Evolutionary conservation across 345 rosid species (phyloP).

Genomic region (Stellera chamaejasme): DNA sequence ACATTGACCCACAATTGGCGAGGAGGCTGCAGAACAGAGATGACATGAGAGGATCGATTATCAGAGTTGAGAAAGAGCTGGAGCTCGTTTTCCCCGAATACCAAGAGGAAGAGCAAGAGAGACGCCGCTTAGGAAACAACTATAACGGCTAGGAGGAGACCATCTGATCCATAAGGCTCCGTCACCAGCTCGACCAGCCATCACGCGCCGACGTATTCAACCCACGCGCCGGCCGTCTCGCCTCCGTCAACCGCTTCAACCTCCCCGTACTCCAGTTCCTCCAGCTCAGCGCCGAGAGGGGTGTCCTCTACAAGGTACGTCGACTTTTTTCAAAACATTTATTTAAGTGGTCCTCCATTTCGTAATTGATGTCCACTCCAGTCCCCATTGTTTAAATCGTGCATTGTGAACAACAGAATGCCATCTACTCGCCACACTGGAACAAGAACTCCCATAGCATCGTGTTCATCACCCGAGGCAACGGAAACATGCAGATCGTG

Average conservation of each 20-base stretch:
- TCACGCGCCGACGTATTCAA: slow-evolving; percentile 40
- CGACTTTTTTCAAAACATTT: too few species aligned
- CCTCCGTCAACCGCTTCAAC: slow-evolving; percentile 32
- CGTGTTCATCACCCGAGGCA: slow-evolving; percentile 20
- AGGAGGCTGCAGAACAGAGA: slow-evolving; percentile 25
- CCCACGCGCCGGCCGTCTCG: slow-evolving; percentile 48
- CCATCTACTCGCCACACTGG: slow-evolving; percentile 24
- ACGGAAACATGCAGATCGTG: slow-evolving; percentile 46
- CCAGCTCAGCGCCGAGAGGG: slow-evolving; percentile 42
- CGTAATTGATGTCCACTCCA: background rate
- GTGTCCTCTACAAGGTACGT: slow-evolving; percentile 26
- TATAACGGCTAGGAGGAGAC: slow-evolving; percentile 50
- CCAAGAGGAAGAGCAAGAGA: slow-evolving; percentile 13
- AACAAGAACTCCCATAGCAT: slow-evolving; percentile 32
- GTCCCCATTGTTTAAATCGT: background rate
- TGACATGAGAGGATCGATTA: slow-evolving; percentile 41
- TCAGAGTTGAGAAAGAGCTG: slow-evolving; percentile 30
- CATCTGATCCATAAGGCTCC: slow-evolving; percentile 34
- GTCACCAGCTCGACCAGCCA: slow-evolving; percentile 39
- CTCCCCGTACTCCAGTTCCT: slow-evolving; percentile 42
- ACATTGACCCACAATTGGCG: slow-evolving; percentile 34
- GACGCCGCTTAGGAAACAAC: background rate
- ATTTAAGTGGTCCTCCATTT: background rate
- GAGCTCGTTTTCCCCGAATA: slow-evolving; percentile 19
- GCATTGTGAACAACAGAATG: slow-evolving; percentile 23